A percentile compares a stretch with the other conserved stretches of the same genome.
phyloP scores from a whole-genome alignment of 305 asterid species.

The Rubia peregrina region DNA sequence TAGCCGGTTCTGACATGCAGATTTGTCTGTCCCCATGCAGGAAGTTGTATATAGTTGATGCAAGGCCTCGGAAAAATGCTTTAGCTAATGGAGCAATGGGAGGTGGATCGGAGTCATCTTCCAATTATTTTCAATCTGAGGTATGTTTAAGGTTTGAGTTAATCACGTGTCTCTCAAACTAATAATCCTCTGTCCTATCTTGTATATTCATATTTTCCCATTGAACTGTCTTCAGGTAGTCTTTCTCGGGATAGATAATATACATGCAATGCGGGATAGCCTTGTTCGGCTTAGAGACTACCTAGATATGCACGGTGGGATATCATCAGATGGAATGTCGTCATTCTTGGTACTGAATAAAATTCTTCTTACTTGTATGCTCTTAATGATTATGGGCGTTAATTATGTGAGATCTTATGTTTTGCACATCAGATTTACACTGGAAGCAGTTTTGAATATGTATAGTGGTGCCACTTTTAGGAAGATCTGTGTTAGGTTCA shows the following conservation, averaged over 20 bases:
- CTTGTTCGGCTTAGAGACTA: slow-evolving; percentile 86
- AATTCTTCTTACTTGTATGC: slow-evolving; percentile 13
- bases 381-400: slow-evolving; percentile 3
- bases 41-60: slow-evolving; percentile 96
- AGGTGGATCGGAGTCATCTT: slow-evolving; percentile 99
- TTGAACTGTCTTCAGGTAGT: slow-evolving; percentile 53
- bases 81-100: slow-evolving; percentile 99
- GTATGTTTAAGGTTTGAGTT: slow-evolving; percentile 40
- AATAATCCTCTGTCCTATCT: slow-evolving; percentile 9
- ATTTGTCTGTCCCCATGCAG: slow-evolving; percentile 33
- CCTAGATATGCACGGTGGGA: slow-evolving; percentile 90
- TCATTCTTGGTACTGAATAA: slow-evolving; percentile 72
- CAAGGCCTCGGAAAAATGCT: slow-evolving; percentile 98
- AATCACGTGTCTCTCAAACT: background rate
- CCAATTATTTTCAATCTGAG: slow-evolving; percentile 94
- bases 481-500: slow-evolving; percentile 5
- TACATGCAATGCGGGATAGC: slow-evolving; percentile 98
- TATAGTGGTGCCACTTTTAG: background rate
- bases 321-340: slow-evolving; percentile 93
- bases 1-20: background rate
- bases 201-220: slow-evolving; percentile 15
- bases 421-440: slow-evolving; percentile 4
- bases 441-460: background rate
- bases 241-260: slow-evolving; percentile 96
- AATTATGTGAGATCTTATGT: background rate